phyloP scores from a whole-genome alignment of 129 eudicot genomes.

The Scalesia atractyloides region DNA sequence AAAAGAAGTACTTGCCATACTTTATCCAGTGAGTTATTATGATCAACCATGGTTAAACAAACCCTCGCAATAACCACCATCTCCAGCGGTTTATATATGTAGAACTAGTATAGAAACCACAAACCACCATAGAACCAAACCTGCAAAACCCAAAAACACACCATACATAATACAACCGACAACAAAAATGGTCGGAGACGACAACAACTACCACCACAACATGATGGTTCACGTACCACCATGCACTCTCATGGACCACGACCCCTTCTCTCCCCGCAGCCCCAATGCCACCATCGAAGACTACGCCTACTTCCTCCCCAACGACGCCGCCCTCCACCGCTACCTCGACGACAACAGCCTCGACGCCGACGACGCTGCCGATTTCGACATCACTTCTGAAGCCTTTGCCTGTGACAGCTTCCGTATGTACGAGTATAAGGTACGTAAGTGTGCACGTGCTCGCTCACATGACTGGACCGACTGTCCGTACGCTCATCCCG shows the following conservation, averaged over 20 bases:
- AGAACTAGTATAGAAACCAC: neutral
- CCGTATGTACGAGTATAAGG: slow-evolving; percentile 79
- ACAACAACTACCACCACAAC: slow-evolving; percentile 37
- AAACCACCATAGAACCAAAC: slow-evolving; percentile 16
- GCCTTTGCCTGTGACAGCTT: slow-evolving; percentile 58
- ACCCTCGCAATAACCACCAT: slow-evolving; percentile 42
- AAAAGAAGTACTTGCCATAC: neutral
- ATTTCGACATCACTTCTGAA: slow-evolving; percentile 41
- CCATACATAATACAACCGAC: neutral
- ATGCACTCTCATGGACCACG: slow-evolving; percentile 28
- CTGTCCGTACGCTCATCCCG: slow-evolving; percentile 89
- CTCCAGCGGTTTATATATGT: slow-evolving; percentile 61
- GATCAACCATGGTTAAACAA: slow-evolving; percentile 48
- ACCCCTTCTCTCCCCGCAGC: slow-evolving; percentile 32
- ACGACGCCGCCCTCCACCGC: slow-evolving; percentile 53
- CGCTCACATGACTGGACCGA: slow-evolving; percentile 93
- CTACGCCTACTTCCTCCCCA: slow-evolving; percentile 46
- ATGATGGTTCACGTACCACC: slow-evolving; percentile 69
- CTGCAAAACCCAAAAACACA: neutral
- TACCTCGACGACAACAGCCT: slow-evolving; percentile 45
- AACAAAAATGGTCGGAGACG: slow-evolving; percentile 64
- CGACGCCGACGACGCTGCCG: slow-evolving; percentile 18
- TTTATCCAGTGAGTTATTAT: neutral
- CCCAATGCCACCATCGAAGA: slow-evolving; percentile 51
- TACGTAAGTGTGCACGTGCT: slow-evolving; percentile 65